Conservation (phyloP, 805 yeast genomes). For the Cephaloascus albidus region DNA sequence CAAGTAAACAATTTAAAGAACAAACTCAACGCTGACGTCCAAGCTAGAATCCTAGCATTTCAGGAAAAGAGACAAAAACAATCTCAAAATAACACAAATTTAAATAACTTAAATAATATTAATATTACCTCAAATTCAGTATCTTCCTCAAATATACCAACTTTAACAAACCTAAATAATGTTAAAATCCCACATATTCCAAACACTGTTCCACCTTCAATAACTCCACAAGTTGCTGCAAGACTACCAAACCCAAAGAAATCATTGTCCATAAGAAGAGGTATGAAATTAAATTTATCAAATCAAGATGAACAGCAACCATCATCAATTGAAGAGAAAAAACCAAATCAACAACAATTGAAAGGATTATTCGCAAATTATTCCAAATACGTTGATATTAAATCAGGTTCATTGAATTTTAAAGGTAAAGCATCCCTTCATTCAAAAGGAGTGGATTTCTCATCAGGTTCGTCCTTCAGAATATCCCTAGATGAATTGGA, state of each 20-base stretch:
- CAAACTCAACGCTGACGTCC: constrained; percentile 62
- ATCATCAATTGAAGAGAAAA: constrained; percentile 12
- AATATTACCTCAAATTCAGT: constrained; percentile 10
- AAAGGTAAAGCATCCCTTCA: constrained; percentile 90
- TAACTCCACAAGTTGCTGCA: constrained; percentile 3
- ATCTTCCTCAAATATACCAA: constrained; percentile 8
- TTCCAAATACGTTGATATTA: constrained; percentile 82
- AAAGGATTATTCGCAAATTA: constrained; percentile 73
- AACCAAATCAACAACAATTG: constrained; percentile 22
- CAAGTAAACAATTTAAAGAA: neutral
- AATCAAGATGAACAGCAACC: constrained; percentile 9
- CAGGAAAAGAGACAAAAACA: constrained; percentile 66
- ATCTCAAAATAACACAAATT: constrained; percentile 19
- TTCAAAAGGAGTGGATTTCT: constrained; percentile 85
- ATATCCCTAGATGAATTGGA: constrained; percentile 80
- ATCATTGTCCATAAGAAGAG: constrained; percentile 44
- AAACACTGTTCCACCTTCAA: constrained; percentile 2
- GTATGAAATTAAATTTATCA: constrained; percentile 37
- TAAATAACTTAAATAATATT: constrained; percentile 6
- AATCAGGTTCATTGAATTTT: constrained; percentile 85
- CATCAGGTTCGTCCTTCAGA: constrained; percentile 78
- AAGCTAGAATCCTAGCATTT: constrained; percentile 79
- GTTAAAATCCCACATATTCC: constrained; percentile 1
- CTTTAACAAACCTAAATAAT: constrained; percentile 2
- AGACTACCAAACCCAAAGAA: constrained; percentile 22